A percentile compares a stretch with the other conserved stretches of the same genome.
These are phyloP conservation scores for Populus ilicifolia DNA, from an alignment of 345 rosid species.

Conservation along the genomic window DNA sequence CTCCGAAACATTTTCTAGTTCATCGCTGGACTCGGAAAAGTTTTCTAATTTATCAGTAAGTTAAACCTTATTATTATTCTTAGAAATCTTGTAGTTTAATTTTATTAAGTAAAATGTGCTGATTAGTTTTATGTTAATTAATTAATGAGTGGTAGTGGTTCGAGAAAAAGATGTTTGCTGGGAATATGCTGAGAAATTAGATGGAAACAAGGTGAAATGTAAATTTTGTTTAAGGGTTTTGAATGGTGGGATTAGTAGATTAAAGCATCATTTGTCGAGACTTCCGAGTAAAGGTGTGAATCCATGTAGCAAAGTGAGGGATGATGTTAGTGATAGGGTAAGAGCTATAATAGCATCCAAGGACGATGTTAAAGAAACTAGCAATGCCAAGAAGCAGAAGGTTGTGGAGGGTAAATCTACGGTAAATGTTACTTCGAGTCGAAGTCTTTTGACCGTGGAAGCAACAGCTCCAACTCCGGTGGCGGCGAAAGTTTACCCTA, in stretches of 20 bases:
- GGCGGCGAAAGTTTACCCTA: conserved; percentile 45
- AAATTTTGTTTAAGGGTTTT: conserved; percentile 65
- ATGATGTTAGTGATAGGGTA: conserved; percentile 74
- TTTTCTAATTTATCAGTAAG: conserved; percentile 29
- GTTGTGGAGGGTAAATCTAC: conserved; percentile 45
- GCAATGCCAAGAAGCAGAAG: conserved; percentile 41
- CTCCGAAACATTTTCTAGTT: not conserved
- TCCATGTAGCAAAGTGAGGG: conserved; percentile 79
- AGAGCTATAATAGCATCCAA: conserved; percentile 57
- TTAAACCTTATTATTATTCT: conserved; percentile 1
- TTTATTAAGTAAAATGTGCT: not conserved
- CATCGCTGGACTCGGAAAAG: not conserved
- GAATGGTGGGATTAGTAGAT: conserved; percentile 85
- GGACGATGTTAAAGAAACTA: conserved; percentile 54
- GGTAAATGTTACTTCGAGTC: conserved; percentile 28
- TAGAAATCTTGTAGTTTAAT: not conserved
- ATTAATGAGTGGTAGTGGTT: conserved; percentile 51
- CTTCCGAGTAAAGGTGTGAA: conserved; percentile 90
- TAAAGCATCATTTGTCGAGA: conserved; percentile 86
- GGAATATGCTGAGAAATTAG: conserved; percentile 88
- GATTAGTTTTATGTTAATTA: not conserved
- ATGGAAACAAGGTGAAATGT: conserved; percentile 83
- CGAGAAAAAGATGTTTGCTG: conserved; percentile 86
- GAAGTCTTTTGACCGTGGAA: conserved; percentile 35
- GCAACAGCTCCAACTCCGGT: conserved; percentile 26